phyloP scores from a whole-genome alignment of 345 rosid genomes.

The Lepidium sativum region DNA sequence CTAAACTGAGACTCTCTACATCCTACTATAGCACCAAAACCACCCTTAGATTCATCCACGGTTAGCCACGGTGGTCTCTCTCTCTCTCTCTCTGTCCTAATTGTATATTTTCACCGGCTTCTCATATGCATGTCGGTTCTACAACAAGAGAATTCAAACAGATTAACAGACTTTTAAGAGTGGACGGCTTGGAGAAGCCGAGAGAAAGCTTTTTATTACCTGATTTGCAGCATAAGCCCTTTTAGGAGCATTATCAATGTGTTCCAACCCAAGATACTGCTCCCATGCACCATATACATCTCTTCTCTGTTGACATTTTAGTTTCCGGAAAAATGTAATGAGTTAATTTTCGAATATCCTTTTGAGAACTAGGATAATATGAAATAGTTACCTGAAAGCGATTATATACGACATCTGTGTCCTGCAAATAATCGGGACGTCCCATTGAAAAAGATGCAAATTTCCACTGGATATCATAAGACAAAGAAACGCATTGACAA shows the following conservation, averaged over 20 bases:
- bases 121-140: conserved; percentile 29
- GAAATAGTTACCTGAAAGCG: conserved; percentile 65
- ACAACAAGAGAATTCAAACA: conserved; percentile 8
- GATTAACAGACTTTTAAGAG: neutral
- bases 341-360: neutral
- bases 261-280: conserved; percentile 92
- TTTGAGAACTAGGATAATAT: neutral
- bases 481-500: neutral
- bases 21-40: conserved; percentile 19
- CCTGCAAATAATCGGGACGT: conserved; percentile 83
- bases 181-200: neutral
- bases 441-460: conserved; percentile 86
- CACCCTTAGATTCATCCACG: conserved; percentile 10
- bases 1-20: conserved; percentile 16
- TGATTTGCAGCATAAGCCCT: conserved; percentile 72
- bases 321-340: neutral
- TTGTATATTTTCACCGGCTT: conserved; percentile 33
- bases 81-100: neutral
- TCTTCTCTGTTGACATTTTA: conserved; percentile 37
- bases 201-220: conserved; percentile 32
- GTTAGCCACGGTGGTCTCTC: neutral
- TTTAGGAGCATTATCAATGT: conserved; percentile 73
- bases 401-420: conserved; percentile 58
- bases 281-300: conserved; percentile 88
- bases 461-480: conserved; percentile 59